Percentiles rank a stretch among this genome's conserved stretches.
Conservation (phyloP, 768 basidiomycete species). For the Tulasnella sp. region DNA sequence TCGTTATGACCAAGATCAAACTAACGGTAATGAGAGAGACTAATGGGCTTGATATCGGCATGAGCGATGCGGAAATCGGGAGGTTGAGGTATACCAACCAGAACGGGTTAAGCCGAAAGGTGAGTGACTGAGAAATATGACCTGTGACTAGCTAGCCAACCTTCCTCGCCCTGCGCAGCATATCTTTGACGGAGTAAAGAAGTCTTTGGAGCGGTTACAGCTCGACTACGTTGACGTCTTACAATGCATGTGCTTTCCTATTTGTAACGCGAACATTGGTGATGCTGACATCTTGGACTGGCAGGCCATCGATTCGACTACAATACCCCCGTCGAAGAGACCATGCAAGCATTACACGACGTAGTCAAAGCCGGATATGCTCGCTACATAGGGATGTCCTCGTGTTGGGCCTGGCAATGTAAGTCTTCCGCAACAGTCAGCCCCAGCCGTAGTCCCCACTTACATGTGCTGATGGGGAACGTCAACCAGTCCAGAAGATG, state of each 20-base stretch:
- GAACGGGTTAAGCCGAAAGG: conserved; percentile 9
- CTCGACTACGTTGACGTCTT: conserved; percentile 37
- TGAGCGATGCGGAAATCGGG: neutral
- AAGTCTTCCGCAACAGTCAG: neutral
- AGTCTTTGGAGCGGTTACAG: conserved; percentile 31
- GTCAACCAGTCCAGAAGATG: conserved; percentile 1
- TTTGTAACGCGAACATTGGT: neutral
- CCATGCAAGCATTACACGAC: conserved; percentile 24
- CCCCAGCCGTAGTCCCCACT: no score
- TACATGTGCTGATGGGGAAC: neutral
- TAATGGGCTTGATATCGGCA: neutral
- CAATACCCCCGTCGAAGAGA: conserved; percentile 35
- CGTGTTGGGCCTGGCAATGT: conserved; percentile 13
- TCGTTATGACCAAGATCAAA: conserved; percentile 64
- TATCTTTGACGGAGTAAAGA: conserved; percentile 37
- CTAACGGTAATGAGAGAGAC: neutral
- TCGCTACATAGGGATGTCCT: conserved; percentile 28
- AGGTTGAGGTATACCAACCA: conserved; percentile 8
- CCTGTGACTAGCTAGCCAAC: neutral
- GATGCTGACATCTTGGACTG: neutral
- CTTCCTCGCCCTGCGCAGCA: conserved; percentile 24
- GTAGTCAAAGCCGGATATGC: conserved; percentile 40
- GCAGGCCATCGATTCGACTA: conserved; percentile 29
- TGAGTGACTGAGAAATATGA: neutral
- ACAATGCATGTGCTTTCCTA: conserved; percentile 23